A percentile compares a stretch with the other conserved stretches of the same genome.
These are phyloP conservation scores for Cicer bijugum DNA, from an alignment of 306 rosid species.

Conservation along the genomic window DNA sequence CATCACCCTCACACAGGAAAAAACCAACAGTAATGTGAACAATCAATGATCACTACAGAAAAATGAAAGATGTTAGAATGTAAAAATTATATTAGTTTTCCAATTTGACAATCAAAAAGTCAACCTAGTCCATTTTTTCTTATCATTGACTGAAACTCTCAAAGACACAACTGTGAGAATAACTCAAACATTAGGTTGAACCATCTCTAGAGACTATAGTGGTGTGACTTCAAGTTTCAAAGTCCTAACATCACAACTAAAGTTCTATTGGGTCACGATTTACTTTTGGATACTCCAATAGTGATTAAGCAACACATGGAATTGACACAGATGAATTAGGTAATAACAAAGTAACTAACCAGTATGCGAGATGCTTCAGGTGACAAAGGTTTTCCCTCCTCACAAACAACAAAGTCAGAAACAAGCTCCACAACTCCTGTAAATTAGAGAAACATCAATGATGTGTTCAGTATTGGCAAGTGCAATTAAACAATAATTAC, in stretches of 20 bases:
- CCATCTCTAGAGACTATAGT: background rate
- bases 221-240: background rate
- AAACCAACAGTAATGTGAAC: background rate
- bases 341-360: constrained; percentile 52
- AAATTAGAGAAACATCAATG: constrained; percentile 16
- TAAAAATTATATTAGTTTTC: background rate
- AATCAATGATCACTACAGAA: background rate
- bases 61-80: background rate
- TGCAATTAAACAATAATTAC: background rate
- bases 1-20: background rate
- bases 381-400: constrained; percentile 88
- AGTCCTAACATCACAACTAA: background rate
- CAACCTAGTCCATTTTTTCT: background rate
- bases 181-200: background rate
- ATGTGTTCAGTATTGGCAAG: background rate
- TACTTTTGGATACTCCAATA: background rate
- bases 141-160: background rate
- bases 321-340: background rate
- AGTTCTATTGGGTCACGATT: background rate
- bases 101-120: background rate
- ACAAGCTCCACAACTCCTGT: constrained; percentile 95
- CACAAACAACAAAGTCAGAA: constrained; percentile 83
- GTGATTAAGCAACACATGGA: background rate
- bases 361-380: constrained; percentile 87
- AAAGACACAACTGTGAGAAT: background rate